phyloP scores from a whole-genome alignment of 1,284 basidiomycete species.

The Puccinia horiana region DNA sequence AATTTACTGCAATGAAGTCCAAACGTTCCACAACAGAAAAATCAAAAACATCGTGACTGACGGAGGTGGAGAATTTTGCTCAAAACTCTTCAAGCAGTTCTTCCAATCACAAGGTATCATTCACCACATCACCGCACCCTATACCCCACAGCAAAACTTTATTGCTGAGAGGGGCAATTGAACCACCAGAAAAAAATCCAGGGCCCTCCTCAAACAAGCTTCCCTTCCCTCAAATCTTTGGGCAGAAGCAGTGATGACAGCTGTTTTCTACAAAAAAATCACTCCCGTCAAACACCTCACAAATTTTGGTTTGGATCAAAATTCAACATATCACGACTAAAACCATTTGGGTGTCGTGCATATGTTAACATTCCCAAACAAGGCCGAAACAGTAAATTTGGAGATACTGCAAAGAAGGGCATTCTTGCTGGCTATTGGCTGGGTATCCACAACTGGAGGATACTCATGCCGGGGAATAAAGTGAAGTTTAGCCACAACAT shows the following conservation, averaged over 20 bases:
- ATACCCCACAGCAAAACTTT: slow-evolving; percentile 59
- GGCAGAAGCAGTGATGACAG: slow-evolving; percentile 58
- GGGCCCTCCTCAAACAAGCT: slow-evolving; percentile 55
- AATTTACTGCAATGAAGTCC: background rate
- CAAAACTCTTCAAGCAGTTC: background rate
- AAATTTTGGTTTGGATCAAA: background rate
- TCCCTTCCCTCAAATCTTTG: slow-evolving; percentile 57
- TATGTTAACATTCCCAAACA: slow-evolving; percentile 9
- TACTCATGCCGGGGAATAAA: background rate
- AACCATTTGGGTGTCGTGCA: background rate
- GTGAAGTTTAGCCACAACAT: slow-evolving; percentile 5
- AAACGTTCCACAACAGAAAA: too few relatives aligned
- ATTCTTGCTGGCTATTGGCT: slow-evolving; percentile 15
- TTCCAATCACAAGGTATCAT: background rate
- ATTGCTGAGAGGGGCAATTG: slow-evolving; percentile 56
- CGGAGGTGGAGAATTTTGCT: background rate
- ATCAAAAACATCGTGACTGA: slow-evolving; percentile 1
- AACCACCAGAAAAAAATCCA: slow-evolving; percentile 50
- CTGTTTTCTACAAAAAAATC: slow-evolving; percentile 58
- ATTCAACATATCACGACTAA: background rate
- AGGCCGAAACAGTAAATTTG: background rate
- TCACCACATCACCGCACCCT: slow-evolving; percentile 30
- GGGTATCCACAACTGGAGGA: slow-evolving; percentile 5
- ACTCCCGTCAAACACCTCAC: background rate
- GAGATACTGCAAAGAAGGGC: background rate